phyloP scores from a whole-genome alignment of 169 alveolate species.

The Blepharisma undulans region DNA sequence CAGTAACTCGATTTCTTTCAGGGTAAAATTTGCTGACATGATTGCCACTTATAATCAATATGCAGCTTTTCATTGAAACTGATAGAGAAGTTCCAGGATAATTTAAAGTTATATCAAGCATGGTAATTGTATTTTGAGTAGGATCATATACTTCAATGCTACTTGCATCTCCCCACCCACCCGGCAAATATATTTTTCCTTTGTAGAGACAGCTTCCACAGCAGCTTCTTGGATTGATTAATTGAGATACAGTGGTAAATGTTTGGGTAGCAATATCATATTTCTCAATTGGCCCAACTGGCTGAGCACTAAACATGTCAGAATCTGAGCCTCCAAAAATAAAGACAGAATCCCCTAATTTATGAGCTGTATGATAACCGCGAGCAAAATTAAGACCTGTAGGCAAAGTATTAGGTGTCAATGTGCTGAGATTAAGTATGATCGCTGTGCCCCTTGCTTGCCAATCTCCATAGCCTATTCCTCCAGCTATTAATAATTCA shows the following conservation, averaged over 20 bases:
- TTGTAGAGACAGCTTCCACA: background rate
- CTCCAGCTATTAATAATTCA: background rate
- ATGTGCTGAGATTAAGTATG: background rate
- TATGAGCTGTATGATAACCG: background rate
- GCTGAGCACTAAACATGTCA: background rate
- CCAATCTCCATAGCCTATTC: background rate
- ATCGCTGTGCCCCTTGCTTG: background rate
- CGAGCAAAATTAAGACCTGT: background rate
- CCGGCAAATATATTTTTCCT: background rate
- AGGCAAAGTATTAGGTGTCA: background rate
- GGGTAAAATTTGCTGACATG: background rate
- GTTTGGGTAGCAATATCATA: background rate
- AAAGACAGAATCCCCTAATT: background rate
- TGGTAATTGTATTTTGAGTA: background rate
- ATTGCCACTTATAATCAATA: background rate
- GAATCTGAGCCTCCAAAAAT: background rate
- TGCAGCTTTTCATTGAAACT: background rate
- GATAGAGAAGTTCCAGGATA: background rate
- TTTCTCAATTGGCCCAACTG: background rate
- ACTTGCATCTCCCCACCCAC: background rate
- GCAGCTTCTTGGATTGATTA: background rate
- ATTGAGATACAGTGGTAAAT: background rate
- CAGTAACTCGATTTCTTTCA: background rate
- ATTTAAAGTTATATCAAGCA: background rate
- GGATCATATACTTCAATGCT: background rate